These are phyloP conservation scores for Aspergillus hancockii DNA, from an alignment of 495 filamentous ascomycete genomes.

Conservation along the genomic window DNA sequence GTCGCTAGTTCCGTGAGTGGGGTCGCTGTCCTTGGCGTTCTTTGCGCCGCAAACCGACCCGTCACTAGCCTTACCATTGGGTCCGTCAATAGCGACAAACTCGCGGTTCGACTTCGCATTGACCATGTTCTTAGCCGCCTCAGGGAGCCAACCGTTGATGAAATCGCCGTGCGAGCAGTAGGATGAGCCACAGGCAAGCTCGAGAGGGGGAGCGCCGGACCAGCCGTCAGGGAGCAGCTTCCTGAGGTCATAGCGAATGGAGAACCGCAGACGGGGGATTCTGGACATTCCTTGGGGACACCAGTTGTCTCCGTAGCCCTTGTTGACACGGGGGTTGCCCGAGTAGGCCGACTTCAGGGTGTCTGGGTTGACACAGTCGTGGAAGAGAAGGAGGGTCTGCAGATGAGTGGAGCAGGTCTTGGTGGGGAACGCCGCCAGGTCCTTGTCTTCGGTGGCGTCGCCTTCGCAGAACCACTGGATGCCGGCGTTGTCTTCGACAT, in stretches of 20 bases:
- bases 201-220: conserved; percentile 17
- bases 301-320: conserved; percentile 16
- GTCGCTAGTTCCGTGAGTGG: conserved; percentile 13
- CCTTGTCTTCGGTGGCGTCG: conserved; percentile 7
- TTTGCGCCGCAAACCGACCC: conserved; percentile 13
- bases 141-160: conserved; percentile 25
- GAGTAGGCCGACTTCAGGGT: conserved; percentile 24
- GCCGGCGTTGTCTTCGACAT: conserved; percentile 12
- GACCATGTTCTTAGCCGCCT: conserved; percentile 24
- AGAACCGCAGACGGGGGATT: conserved; percentile 22
- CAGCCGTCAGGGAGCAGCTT: conserved; percentile 19
- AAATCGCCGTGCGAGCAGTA: conserved; percentile 26
- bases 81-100: conserved; percentile 19
- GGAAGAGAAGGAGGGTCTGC: conserved; percentile 23
- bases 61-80: conserved; percentile 2
- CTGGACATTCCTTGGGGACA: conserved; percentile 20
- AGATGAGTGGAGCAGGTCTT: conserved; percentile 22
- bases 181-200: conserved; percentile 19
- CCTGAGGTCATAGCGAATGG: conserved; percentile 24
- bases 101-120: conserved; percentile 5
- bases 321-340: conserved; percentile 9
- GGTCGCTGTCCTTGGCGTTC: conserved; percentile 15
- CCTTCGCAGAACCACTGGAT: conserved; percentile 24
- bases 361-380: conserved; percentile 22
- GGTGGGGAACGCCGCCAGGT: conserved; percentile 20